These are phyloP conservation scores for Graphium sp. DNA, from an alignment of 2,329 filamentous ascomycete genomes.

Conservation along the genomic window DNA sequence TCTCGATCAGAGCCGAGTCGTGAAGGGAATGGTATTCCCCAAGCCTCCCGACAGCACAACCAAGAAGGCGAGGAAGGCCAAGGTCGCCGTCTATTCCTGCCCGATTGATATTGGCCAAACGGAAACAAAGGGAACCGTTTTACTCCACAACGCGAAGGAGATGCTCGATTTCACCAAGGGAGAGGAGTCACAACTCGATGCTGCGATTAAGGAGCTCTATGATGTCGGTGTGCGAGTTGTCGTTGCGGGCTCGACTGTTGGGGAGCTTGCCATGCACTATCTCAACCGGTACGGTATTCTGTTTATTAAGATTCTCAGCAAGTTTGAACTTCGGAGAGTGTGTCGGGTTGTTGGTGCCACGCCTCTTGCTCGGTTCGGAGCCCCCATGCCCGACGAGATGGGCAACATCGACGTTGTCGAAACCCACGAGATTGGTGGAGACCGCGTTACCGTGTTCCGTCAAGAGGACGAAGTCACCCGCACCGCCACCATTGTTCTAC, in stretches of 20 bases:
- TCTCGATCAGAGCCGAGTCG: conserved; percentile 82
- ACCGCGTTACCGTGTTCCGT: conserved; percentile 94
- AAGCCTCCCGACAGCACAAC: conserved; percentile 83
- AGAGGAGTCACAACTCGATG: conserved; percentile 83
- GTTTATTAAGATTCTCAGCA: conserved; percentile 91
- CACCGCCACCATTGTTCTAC: conserved; percentile 84
- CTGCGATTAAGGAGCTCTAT: conserved; percentile 83
- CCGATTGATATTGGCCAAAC: conserved; percentile 92
- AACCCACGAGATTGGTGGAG: conserved; percentile 92
- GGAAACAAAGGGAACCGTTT: conserved; percentile 95
- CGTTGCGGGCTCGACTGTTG: conserved; percentile 81
- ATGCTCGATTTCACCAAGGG: conserved; percentile 98
- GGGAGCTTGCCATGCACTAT: conserved; percentile 92
- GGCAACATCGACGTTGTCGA: conserved; percentile 87
- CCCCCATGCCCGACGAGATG: conserved; percentile 99
- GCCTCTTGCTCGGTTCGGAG: conserved; percentile 84
- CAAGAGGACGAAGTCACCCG: conserved; percentile 87
- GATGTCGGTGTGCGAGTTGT: conserved; percentile 87
- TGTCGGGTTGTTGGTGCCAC: conserved; percentile 95
- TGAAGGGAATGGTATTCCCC: conserved; percentile 97
- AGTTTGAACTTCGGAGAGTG: conserved; percentile 88
- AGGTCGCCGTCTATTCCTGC: conserved; percentile 94
- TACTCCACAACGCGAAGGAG: conserved; percentile 93
- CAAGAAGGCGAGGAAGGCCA: conserved; percentile 84
- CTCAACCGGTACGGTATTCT: conserved; percentile 95